phyloP scores from a whole-genome alignment of 441 rosid genomes.

The Geranium incanum region DNA sequence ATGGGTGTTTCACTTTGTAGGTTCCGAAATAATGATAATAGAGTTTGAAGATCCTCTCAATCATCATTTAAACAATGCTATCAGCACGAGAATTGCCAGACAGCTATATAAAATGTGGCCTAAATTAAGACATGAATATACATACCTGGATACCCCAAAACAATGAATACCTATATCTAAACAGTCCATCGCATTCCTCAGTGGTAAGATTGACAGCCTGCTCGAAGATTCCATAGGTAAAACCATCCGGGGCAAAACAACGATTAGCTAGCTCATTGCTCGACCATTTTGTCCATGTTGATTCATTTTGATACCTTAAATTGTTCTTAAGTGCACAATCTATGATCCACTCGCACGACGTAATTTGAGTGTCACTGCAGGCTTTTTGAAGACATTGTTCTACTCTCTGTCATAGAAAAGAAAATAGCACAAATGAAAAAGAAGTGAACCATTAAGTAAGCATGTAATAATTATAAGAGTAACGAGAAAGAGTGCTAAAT shows the following conservation, averaged over 20 bases:
- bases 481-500: too few species aligned
- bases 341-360: conserved; percentile 28
- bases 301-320: fast-evolving
- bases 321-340: conserved; percentile 46
- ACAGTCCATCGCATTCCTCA: conserved; percentile 24
- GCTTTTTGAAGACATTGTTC: conserved; percentile 70
- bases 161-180: conserved; percentile 64
- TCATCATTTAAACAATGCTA: too few species aligned
- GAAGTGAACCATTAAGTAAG: neutral
- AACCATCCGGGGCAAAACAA: conserved; percentile 40
- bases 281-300: neutral
- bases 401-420: conserved; percentile 56
- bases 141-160: conserved; percentile 95
- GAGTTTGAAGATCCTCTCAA: too few species aligned
- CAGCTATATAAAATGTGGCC: neutral
- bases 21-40: neutral
- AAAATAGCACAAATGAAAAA: neutral
- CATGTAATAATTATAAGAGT: neutral
- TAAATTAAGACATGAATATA: neutral
- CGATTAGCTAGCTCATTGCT: conserved; percentile 29
- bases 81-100: neutral
- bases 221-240: conserved; percentile 55
- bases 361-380: conserved; percentile 22
- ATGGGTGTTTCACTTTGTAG: neutral
- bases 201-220: conserved; percentile 51